phyloP scores from a whole-genome alignment of 176 grass and related monocot species.

The Oryza longistaminata region DNA sequence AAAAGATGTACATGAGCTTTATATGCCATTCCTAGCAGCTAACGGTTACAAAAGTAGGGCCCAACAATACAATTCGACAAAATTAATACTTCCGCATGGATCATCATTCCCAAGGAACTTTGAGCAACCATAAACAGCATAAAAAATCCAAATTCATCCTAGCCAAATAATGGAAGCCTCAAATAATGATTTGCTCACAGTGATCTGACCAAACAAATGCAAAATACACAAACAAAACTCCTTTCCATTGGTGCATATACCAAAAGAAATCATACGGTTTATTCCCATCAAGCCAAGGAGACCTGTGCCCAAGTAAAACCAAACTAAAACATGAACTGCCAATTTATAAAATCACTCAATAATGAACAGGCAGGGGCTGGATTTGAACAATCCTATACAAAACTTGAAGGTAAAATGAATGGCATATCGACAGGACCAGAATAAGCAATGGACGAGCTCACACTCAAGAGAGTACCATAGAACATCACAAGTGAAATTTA shows the following conservation, averaged over 20 bases:
- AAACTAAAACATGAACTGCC: constrained; percentile 13
- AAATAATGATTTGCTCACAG: neutral
- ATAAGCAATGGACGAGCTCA: constrained; percentile 2
- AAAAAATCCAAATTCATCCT: neutral
- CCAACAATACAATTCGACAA: neutral
- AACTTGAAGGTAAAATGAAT: neutral
- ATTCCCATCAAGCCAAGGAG: neutral
- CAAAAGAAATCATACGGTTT: neutral
- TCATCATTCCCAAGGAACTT: constrained; percentile 7
- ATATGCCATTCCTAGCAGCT: neutral
- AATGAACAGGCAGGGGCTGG: neutral
- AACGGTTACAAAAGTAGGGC: neutral
- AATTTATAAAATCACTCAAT: neutral
- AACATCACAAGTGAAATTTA: neutral
- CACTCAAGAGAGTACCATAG: neutral
- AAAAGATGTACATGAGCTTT: constrained; percentile 11
- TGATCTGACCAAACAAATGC: constrained; percentile 6
- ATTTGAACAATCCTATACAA: constrained; percentile 9
- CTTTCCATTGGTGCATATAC: constrained; percentile 16
- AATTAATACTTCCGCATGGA: neutral
- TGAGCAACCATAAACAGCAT: constrained; percentile 4
- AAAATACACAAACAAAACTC: neutral
- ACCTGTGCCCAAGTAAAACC: neutral
- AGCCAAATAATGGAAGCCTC: constrained; percentile 20
- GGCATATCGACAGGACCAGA: neutral